phyloP scores from a whole-genome alignment of 208 protist species.

The Leishmania braziliensis region DNA sequence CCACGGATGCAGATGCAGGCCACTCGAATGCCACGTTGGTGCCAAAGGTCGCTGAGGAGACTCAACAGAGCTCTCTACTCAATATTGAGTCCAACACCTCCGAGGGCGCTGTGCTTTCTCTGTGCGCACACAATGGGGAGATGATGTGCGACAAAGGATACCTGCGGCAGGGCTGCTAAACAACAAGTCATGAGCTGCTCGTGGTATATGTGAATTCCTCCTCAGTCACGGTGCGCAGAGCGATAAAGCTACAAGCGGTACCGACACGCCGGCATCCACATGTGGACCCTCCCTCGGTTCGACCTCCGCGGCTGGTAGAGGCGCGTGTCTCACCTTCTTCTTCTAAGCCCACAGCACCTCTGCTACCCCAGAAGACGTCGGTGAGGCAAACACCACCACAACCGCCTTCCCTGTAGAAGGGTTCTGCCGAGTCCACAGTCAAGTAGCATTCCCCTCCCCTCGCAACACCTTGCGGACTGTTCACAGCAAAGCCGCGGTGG shows the following conservation, averaged over 20 bases:
- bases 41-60: neutral
- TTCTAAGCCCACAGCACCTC: neutral
- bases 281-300: neutral
- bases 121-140: neutral
- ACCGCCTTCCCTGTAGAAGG: neutral
- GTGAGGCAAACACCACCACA: neutral
- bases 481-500: neutral
- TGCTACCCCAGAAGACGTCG: no score
- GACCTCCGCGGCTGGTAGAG: neutral
- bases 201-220: no score
- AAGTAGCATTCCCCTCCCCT: neutral
- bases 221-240: no score
- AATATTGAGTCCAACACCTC: neutral
- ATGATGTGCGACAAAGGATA: neutral
- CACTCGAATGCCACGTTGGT: neutral
- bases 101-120: neutral
- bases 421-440: neutral
- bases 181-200: neutral
- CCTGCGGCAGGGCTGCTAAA: no score
- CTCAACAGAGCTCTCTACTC: neutral
- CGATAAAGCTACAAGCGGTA: no score
- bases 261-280: neutral
- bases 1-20: neutral
- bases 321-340: neutral
- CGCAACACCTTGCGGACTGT: neutral